Evolutionary conservation across 768 basidiomycete genomes (phyloP), one percentile per base, ranked within the genome.

Genomic region (Termitomyces sp.): DNA sequence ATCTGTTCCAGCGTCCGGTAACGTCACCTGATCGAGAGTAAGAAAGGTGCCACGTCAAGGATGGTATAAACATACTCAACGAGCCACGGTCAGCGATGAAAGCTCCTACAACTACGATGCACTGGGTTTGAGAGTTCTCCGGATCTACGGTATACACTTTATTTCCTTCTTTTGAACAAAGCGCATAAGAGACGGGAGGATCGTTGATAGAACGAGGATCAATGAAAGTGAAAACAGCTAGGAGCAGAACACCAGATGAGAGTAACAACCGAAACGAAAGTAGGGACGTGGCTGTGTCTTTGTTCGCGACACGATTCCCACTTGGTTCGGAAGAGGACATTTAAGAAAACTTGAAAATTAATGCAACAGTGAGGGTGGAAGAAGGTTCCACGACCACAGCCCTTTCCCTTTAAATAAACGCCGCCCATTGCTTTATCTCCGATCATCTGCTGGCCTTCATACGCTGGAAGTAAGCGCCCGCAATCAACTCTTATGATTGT

Each of bases 111-210:
- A 90, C 74, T 22, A 88, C 78, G 37, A 92, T 75, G 61, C 89
- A 91, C 64, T 90, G 81, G 5, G 77, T 81, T 55, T 70, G 75
- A 4, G 79, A 70, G 59, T 80, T 77, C 31, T 67, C 55, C 6
- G 71, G 68, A 65, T 91, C 86, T n/a, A 90, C 86, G 18, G 85
- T 87, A 64, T 90, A 89, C 50, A 92, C 78, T 31, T 72, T 70
- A 50, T 75, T 62, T 20, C 75, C 76, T 12, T 78, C 71, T 50
- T 66, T 75, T 29, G 88, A 82, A 69, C 88, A 90, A n/a, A 90
- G 62, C 1, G 81, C 85, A 64, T 88, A 89, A 5, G 72, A 54
- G 49, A 46, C 39, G 3, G 62, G 44, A 47, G 52, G 16, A 10
- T 37, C 45, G 22, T 26, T 50, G 3, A 44, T 20, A 37, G 55